Base-by-base conservation (phyloP, 2,329 filamentous ascomycete genomes). In the Penicillium capsulatum region DNA sequence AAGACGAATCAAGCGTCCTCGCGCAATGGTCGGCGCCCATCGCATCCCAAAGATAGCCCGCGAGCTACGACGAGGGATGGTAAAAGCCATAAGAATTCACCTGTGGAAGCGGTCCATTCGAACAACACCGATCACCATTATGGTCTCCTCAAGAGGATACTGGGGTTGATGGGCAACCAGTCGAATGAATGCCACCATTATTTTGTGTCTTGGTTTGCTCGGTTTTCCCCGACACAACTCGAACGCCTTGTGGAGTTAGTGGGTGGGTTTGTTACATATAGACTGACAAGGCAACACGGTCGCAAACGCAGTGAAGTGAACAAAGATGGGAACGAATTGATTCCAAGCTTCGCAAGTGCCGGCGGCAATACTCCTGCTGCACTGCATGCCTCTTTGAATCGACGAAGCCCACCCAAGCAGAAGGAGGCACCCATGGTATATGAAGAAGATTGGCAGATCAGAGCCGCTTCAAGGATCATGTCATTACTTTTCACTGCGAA, bases 381-480 rank as follows among this genome's bases (percentile, higher is more conserved):
- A 45, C 70, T 94, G 4, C 85, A 92, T 58, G 84, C 86, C 22
- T 86, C 86, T n/a, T 73, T 94, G 13, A 82, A 69, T 59, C 60
- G 68, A 47, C 58, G 67, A 36, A 55, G 51, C 22, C 45, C 59
- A 17, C 66, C 71, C 8, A 80, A 77, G 57, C 79, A 75, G 19
- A 67, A 69, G 28, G 67, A 70, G 17, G 62, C 64, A 31, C 65
- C 73, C 6, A 73, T 80, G 2, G 67, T 80, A 0, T 94, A 92
- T 59, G 74, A 76, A 14, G 86, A 91, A 42, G 90, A 95, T 58
- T 96, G 90, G 90, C 89, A 95, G 63, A 79, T 94, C 40, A 84
- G 81, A 60, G 86, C 86, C 8, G 84, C 84, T 6, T 83, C 87
- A 3, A 81, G 83, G 51, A 80, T 94, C 2, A 83, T 95, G 73